Base-by-base conservation (phyloP, 805 yeast species). In the Starmerella cellae region DNA sequence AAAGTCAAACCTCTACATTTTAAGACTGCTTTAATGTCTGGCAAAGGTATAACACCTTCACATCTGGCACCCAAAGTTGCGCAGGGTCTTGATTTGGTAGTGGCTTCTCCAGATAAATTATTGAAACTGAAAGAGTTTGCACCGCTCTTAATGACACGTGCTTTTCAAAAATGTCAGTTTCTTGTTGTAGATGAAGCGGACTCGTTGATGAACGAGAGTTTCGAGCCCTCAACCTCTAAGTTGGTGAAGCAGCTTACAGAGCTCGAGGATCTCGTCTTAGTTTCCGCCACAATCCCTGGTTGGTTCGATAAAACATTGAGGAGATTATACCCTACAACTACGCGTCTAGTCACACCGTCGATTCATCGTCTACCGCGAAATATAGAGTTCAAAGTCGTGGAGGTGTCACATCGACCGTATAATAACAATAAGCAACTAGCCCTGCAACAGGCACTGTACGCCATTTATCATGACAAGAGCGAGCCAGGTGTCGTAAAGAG, bases 121-220 rank as follows among this genome's bases (percentile, higher is more conserved):
- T 49, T 56, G 31, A 55, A 62, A 1, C 49, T 72, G n/a, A 54
- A 54, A 26, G 57, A 58, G 18, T 53, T 52, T 13, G 59, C 64
- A 45, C 47, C 56, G 38, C 18, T 11, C n/a, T 52, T 49, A 27
- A 52, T 63, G 3, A 44, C 46, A 17, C 46, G 47, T 14, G 54
- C 50, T 28, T 46, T 72, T 11, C 54, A 66, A 45, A 49, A 70
- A 60, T 74, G 79, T 4, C 67, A 68, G 22, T 79, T 70, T 54
- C 67, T 80, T 35, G 88, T 82, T 2, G 72, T 82, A 13, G 98
- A 88, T 58, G 98, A 88, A 60, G 97, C 98, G 0, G 98, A 88
- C 61, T 81, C 95, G 0, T 63, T 88, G 43, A 70, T 87, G 75
- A 94, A 87, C 57, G 72, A 74, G 40, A 78, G 91, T 0, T 87